Evolutionary conservation across 768 basidiomycete genomes (phyloP).

Genomic region (Arthromyces matolae): DNA sequence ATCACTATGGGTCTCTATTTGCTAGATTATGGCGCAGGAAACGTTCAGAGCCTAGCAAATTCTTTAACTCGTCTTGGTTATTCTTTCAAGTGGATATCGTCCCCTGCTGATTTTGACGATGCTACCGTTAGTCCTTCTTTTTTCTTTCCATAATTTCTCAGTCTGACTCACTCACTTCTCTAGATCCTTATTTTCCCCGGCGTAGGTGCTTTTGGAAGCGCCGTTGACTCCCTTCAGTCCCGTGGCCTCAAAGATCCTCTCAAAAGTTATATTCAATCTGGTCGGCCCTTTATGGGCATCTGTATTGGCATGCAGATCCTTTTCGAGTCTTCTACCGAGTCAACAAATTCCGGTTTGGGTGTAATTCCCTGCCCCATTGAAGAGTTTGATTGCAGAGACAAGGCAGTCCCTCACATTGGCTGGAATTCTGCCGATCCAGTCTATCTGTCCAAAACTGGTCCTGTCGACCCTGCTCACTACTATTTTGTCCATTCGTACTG

Average conservation of each 20-base stretch:
- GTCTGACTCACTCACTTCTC: slow-evolving; percentile 16
- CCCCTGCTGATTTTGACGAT: slow-evolving; percentile 75
- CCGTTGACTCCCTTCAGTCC: slow-evolving; percentile 68
- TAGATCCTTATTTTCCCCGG: slow-evolving; percentile 97
- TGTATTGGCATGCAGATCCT: slow-evolving; percentile 99
- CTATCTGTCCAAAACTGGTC: slow-evolving; percentile 39
- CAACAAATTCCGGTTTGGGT: slow-evolving; percentile 70
- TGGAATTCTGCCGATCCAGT: slow-evolving; percentile 82
- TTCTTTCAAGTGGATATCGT: slow-evolving; percentile 83
- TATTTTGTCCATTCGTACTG: slow-evolving; percentile 98
- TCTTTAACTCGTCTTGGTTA: slow-evolving; percentile 82
- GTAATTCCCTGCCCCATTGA: slow-evolving; percentile 81
- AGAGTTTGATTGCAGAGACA: slow-evolving; percentile 64
- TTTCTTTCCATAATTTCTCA: slow-evolving; percentile 10
- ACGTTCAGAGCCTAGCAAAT: slow-evolving; percentile 91
- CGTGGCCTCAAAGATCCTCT: slow-evolving; percentile 81
- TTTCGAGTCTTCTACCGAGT: slow-evolving; percentile 83
- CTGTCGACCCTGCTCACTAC: slow-evolving; percentile 63
- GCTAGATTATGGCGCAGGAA: slow-evolving; percentile 96
- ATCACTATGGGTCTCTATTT: slow-evolving; percentile 68
- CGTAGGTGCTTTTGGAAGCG: slow-evolving; percentile 89
- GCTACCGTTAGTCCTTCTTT: slow-evolving; percentile 69
- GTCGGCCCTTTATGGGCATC: slow-evolving; percentile 94
- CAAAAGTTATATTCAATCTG: slow-evolving; percentile 76
- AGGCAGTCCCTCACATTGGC: slow-evolving; percentile 96